phyloP scores from a whole-genome alignment of 129 eudicot species.

The Escallonia herrerae region DNA sequence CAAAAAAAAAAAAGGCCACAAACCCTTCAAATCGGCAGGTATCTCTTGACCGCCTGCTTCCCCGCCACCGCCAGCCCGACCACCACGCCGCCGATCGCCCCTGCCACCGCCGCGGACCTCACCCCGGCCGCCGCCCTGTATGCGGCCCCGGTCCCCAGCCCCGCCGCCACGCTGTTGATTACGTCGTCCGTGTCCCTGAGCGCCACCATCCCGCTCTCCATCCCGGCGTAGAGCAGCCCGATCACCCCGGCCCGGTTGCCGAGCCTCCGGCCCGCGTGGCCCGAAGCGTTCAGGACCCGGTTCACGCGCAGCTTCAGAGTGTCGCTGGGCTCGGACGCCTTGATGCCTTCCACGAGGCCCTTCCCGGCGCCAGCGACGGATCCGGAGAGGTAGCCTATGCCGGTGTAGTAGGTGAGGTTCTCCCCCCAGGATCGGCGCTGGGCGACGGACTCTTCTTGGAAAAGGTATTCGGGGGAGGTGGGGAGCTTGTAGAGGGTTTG shows the following conservation, averaged over 20 bases:
- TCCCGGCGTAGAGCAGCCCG: slow-evolving; percentile 76
- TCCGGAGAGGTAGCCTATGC: slow-evolving; percentile 80
- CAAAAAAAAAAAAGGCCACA: neutral
- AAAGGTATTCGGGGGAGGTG: slow-evolving; percentile 77
- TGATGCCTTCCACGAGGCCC: slow-evolving; percentile 59
- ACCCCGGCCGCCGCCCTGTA: slow-evolving; percentile 84
- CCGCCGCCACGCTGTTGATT: slow-evolving; percentile 79
- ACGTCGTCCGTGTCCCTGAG: slow-evolving; percentile 78
- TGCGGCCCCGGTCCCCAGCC: slow-evolving; percentile 75
- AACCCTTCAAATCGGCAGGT: slow-evolving; percentile 51
- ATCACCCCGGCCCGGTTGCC: slow-evolving; percentile 81
- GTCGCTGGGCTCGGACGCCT: slow-evolving; percentile 56
- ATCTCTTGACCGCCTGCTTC: slow-evolving; percentile 76
- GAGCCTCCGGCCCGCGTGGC: slow-evolving; percentile 51
- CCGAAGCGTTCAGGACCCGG: slow-evolving; percentile 64
- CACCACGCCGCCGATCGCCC: slow-evolving; percentile 76
- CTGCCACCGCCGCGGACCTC: slow-evolving; percentile 93
- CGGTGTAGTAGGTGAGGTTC: slow-evolving; percentile 90
- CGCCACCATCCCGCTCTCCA: slow-evolving; percentile 89
- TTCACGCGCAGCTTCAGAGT: slow-evolving; percentile 65
- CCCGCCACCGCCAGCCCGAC: slow-evolving; percentile 71
- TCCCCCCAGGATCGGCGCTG: slow-evolving; percentile 99
- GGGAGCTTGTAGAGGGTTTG: slow-evolving; percentile 79
- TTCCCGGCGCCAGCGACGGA: slow-evolving; percentile 56
- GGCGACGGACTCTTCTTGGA: slow-evolving; percentile 77